phyloP scores from a whole-genome alignment of 805 yeast genomes.

The Zygoascus bituminiphila region DNA sequence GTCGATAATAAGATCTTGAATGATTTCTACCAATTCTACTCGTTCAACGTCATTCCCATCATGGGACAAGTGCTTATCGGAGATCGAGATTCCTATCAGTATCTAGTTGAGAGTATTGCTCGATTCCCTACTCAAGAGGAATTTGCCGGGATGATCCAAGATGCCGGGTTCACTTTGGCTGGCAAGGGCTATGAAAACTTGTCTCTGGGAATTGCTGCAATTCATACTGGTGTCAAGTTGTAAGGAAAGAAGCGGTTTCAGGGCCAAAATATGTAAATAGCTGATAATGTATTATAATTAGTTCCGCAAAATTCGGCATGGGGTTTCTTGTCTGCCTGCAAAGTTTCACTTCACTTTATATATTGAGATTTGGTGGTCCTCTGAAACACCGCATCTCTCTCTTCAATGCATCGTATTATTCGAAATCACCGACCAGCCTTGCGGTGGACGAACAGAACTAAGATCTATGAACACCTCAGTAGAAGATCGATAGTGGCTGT shows the following conservation, averaged over 20 bases:
- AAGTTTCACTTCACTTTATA: too few species aligned
- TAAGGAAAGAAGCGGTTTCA: too few species aligned
- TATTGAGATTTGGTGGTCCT: too few species aligned
- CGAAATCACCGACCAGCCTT: background rate
- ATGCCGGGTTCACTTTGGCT: slow-evolving; percentile 90
- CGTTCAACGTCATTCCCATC: slow-evolving; percentile 78
- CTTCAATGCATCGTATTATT: too few species aligned
- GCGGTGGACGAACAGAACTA: background rate
- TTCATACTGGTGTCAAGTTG: slow-evolving; percentile 89
- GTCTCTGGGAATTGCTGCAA: slow-evolving; percentile 92
- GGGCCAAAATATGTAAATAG: too few species aligned
- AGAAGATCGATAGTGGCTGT: background rate
- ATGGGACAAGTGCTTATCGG: slow-evolving; percentile 95
- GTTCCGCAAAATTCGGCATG: too few species aligned
- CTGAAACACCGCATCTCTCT: too few species aligned
- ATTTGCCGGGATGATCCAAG: slow-evolving; percentile 83
- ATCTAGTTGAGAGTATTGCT: slow-evolving; percentile 88
- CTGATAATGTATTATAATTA: too few species aligned
- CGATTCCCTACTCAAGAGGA: slow-evolving; percentile 88
- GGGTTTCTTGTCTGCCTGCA: too few species aligned
- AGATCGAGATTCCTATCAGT: slow-evolving; percentile 93
- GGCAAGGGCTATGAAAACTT: slow-evolving; percentile 88
- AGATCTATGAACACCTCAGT: too few species aligned
- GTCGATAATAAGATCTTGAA: slow-evolving; percentile 75
- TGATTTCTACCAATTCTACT: slow-evolving; percentile 75